Base-by-base conservation (phyloP, 2,329 filamentous ascomycete species). In the Clonostachys sp. region DNA sequence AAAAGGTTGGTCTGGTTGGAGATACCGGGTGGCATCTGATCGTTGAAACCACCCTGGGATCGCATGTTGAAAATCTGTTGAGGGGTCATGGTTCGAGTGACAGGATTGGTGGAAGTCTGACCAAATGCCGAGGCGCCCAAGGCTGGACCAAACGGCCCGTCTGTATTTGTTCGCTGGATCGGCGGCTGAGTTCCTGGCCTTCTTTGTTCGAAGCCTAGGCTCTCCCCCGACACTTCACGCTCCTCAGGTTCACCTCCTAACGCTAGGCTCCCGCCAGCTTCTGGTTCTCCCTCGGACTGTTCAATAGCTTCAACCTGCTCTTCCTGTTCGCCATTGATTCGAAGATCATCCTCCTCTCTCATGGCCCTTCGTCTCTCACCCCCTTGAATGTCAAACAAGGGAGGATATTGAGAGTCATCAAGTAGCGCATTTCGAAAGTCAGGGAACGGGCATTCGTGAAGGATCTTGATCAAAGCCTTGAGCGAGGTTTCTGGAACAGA, bases 161-260 rank as follows among this genome's bases (percentile, higher is more conserved):
- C 79, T 33, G 69, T 65, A 49, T 64, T 72, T 46, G 73, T 74
- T 56, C 87, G 80, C 58, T 91, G 87, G 34, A 89, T 87, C 10
- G 91, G 89, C 4, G 87, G 84, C 57, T 91, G 89, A 8, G 89
- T 83, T 12, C 81, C 82, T 50, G 83, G 81, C 44, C 83, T 79
- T 51, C 83, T 78, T 49, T 81, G 78, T 41, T 78, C 75, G 39
- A 78, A 78, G 42, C 64, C 61, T 55, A 77, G 71, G 38, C 67
- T 67, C 44, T 81, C 78, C 16, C 74, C 72, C 16, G 66, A 60
- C 41, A 69, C 67, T 18, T 89, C 85, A 51, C 80, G 77, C 55
- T 95, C 90, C 62, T 97, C 92, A 0, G 92, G 92, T 62, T 97
- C 92, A 41, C 92, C 92, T 48, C 92, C 92, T 16, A 97, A 77